phyloP scores from a whole-genome alignment of 2,329 filamentous ascomycete genomes.

The Epicoccum nigrum region DNA sequence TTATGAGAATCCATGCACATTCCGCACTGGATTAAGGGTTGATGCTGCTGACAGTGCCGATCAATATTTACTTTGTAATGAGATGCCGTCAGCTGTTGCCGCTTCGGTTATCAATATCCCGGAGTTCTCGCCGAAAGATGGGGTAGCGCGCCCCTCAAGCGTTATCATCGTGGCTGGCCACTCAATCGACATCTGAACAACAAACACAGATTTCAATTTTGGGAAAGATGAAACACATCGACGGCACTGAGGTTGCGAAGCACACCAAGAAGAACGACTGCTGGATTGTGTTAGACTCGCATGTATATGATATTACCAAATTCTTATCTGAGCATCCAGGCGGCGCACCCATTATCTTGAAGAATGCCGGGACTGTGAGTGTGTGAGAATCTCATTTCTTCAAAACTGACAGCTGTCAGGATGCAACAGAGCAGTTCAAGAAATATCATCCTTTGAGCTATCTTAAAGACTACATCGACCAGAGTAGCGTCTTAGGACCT shows the following conservation, averaged over 20 bases:
- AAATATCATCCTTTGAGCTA: conserved; percentile 44
- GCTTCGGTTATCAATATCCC: conserved; percentile 20
- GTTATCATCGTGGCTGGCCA: conserved; percentile 26
- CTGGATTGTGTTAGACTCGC: conserved; percentile 72
- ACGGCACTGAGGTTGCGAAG: conserved; percentile 44
- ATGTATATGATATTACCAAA: conserved; percentile 70
- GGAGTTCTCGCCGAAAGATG: conserved; percentile 29
- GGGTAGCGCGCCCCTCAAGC: conserved; percentile 32
- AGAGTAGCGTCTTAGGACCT: conserved; percentile 34
- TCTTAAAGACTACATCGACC: conserved; percentile 37
- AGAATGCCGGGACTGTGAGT: conserved; percentile 53
- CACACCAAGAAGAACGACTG: conserved; percentile 46
- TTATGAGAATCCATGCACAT: too few species aligned
- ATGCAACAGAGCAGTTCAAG: conserved; percentile 45
- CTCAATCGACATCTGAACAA: conserved; percentile 3
- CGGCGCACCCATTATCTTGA: conserved; percentile 54
- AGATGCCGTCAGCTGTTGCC: too few species aligned
- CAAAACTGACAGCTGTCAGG: conserved; percentile 25
- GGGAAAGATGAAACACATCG: conserved; percentile 30
- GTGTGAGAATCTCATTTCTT: too few species aligned
- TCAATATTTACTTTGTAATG: too few species aligned
- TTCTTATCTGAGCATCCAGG: conserved; percentile 68
- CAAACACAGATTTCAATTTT: neutral
- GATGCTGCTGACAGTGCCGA: too few species aligned
- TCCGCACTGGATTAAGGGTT: too few species aligned